Percentiles rank a stretch among this genome's conserved stretches.
phyloP scores from a whole-genome alignment of 805 yeast species.

The Yamadazyma ubonensis region DNA sequence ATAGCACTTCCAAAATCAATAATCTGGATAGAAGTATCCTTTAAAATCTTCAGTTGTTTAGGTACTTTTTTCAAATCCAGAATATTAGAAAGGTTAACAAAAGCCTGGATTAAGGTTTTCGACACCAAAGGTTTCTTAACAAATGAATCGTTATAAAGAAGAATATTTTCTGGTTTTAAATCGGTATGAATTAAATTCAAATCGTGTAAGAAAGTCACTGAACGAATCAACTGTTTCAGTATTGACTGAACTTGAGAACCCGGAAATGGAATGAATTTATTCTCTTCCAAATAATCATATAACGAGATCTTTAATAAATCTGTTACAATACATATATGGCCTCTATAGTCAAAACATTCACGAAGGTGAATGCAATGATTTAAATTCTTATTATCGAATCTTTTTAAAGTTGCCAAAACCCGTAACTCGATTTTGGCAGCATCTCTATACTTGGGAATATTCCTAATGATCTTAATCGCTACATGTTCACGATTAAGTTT shows the following conservation, averaged over 20 bases:
- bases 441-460: slow-evolving; percentile 91
- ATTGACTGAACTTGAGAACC: slow-evolving; percentile 90
- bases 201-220: slow-evolving; percentile 88
- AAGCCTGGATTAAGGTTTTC: slow-evolving; percentile 34
- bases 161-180: slow-evolving; percentile 91
- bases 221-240: slow-evolving; percentile 77
- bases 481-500: slow-evolving; percentile 55
- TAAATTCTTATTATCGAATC: slow-evolving; percentile 63
- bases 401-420: slow-evolving; percentile 69
- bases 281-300: slow-evolving; percentile 85
- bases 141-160: slow-evolving; percentile 57
- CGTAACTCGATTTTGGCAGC: slow-evolving; percentile 92
- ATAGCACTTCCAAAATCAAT: slow-evolving; percentile 98
- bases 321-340: slow-evolving; percentile 92
- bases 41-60: slow-evolving; percentile 49
- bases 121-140: slow-evolving; percentile 35
- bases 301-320: slow-evolving; percentile 81
- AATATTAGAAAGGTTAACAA: slow-evolving; percentile 23
- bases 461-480: slow-evolving; percentile 90
- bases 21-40: slow-evolving; percentile 78
- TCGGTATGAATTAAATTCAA: slow-evolving; percentile 92
- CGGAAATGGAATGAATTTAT: slow-evolving; percentile 86
- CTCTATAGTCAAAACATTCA: slow-evolving; percentile 88
- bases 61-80: slow-evolving; percentile 27
- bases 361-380: slow-evolving; percentile 82